Evolutionary conservation across 202 grass and related monocot genomes (phyloP).

Genomic region (Brachypodium distachyon): DNA sequence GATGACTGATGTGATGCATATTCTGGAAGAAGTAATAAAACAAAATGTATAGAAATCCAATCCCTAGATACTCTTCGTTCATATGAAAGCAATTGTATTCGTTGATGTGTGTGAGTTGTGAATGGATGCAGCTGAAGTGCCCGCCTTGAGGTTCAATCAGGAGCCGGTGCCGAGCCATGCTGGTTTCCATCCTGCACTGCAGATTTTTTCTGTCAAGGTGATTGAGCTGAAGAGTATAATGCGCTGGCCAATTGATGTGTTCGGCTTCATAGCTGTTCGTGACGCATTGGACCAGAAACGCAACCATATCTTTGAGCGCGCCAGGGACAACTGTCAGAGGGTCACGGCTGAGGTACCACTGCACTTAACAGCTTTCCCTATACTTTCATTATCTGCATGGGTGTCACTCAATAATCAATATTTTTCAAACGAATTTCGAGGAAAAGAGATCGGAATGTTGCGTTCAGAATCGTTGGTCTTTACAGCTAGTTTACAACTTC

Average conservation of each 20-base stretch:
- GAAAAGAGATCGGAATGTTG: background rate
- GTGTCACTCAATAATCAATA: background rate
- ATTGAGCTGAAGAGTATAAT: background rate
- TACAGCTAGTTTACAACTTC: background rate
- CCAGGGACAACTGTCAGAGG: background rate
- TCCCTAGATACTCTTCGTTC: background rate
- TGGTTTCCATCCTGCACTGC: background rate
- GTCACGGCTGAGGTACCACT: background rate
- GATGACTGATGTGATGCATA: background rate
- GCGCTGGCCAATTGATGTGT: background rate
- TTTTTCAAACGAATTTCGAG: background rate
- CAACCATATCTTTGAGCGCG: background rate
- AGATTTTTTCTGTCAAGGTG: background rate
- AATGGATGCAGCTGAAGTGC: background rate
- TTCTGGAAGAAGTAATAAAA: background rate
- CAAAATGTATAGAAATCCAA: background rate
- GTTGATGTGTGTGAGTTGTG: no score
- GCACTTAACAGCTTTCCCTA: no score
- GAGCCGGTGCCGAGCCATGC: background rate
- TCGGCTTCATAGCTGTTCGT: background rate
- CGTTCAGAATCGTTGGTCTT: background rate
- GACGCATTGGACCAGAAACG: background rate
- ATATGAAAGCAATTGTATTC: background rate
- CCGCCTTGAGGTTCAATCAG: background rate
- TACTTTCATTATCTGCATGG: background rate